Evolutionary conservation across 306 rosid genomes (phyloP).

Genomic region (Sicyos baderoa): DNA sequence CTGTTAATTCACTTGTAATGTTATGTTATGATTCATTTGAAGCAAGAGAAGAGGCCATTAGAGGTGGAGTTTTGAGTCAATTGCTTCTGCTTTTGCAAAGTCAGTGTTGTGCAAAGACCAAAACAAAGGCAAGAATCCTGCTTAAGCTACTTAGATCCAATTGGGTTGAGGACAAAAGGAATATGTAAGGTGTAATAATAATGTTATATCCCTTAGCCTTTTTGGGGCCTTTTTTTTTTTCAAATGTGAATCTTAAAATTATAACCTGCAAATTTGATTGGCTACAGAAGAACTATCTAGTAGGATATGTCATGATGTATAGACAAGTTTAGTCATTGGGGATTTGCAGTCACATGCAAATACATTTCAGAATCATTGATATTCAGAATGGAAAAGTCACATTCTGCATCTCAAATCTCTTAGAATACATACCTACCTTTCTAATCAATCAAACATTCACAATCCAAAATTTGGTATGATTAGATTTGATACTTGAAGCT

Average conservation of each 20-base stretch:
- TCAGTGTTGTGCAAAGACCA: constrained; percentile 48
- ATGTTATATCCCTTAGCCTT: constrained; percentile 4
- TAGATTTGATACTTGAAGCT: background rate
- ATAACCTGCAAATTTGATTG: background rate
- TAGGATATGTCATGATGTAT: constrained; percentile 12
- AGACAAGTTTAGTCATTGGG: background rate
- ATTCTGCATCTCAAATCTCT: background rate
- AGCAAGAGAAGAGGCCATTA: constrained; percentile 65
- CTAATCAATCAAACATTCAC: constrained; percentile 8
- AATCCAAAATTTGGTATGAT: constrained; percentile 5
- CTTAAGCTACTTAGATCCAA: constrained; percentile 72
- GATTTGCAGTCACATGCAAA: constrained; percentile 18
- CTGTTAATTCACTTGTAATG: constrained; percentile 43
- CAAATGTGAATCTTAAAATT: constrained; percentile 5
- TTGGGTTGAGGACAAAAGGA: constrained; percentile 40
- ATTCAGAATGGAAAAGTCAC: constrained; percentile 7
- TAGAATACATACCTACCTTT: background rate
- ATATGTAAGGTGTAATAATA: constrained; percentile 17
- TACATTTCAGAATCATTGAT: constrained; percentile 2
- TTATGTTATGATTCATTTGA: constrained; percentile 36
- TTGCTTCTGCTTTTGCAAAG: constrained; percentile 70
- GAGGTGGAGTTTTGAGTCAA: constrained; percentile 50
- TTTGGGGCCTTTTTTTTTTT: background rate
- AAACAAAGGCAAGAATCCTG: constrained; percentile 62
- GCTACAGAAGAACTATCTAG: background rate